Evolutionary conservation across 2,329 filamentous ascomycete species (phyloP).

Genomic region (Neodidymelliopsis sp.): DNA sequence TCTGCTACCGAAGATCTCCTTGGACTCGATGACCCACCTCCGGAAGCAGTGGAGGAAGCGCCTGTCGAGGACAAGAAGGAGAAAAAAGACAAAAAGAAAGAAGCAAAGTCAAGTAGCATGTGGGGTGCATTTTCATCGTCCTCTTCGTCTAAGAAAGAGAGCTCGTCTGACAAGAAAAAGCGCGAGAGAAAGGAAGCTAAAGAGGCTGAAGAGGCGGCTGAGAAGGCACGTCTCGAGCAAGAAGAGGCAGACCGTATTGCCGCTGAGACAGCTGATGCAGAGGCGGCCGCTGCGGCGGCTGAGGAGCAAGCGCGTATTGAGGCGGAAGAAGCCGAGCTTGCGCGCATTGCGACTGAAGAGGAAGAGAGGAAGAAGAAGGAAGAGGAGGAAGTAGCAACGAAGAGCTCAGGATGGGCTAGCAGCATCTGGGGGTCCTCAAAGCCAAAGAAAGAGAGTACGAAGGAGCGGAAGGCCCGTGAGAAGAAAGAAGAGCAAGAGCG

Average conservation of each 20-base stretch:
- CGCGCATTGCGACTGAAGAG: conserved; percentile 37
- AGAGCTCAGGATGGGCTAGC: conserved; percentile 35
- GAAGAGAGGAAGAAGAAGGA: conserved; percentile 35
- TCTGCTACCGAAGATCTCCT: conserved; percentile 48
- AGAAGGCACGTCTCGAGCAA: conserved; percentile 44
- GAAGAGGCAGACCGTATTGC: conserved; percentile 47
- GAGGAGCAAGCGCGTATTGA: conserved; percentile 26
- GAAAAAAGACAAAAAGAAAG: conserved; percentile 39
- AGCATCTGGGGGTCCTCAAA: conserved; percentile 36
- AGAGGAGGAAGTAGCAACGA: conserved; percentile 30
- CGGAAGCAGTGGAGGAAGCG: conserved; percentile 20
- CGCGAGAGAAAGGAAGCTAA: conserved; percentile 48
- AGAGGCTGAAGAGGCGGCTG: conserved; percentile 35
- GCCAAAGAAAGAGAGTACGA: conserved; percentile 50
- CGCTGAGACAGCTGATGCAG: conserved; percentile 49
- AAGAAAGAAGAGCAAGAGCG: conserved; percentile 42
- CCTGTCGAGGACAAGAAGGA: conserved; percentile 35
- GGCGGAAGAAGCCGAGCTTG: conserved; percentile 23
- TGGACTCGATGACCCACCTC: conserved; percentile 39
- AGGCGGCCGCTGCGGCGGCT: conserved; percentile 30
- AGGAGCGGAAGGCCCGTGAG: conserved; percentile 43
- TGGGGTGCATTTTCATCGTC: conserved; percentile 30
- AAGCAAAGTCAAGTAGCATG: conserved; percentile 31
- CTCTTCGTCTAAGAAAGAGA: conserved; percentile 42
- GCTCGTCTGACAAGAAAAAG: conserved; percentile 38